Percentiles rank a stretch among this genome's conserved stretches.
Evolutionary conservation across 805 yeast species (phyloP).

Genomic region (Pichia cephalocereana): DNA sequence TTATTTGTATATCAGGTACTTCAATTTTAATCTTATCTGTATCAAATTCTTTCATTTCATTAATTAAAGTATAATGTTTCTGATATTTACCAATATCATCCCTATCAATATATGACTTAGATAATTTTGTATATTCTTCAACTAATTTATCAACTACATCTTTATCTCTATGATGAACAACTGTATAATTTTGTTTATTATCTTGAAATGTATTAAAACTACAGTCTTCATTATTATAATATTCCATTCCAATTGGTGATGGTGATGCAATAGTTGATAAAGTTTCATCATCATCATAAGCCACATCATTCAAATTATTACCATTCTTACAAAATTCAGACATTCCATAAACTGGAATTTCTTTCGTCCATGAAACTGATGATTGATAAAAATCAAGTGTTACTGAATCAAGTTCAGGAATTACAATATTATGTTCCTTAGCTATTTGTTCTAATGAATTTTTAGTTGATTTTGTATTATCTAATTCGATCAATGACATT

Average conservation of each 20-base stretch:
- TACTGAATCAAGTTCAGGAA: neutral
- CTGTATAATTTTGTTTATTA: neutral
- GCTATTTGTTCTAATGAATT: neutral
- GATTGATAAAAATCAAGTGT: neutral
- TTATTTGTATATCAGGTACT: neutral
- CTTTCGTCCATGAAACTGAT: neutral
- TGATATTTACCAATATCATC: conserved; percentile 4
- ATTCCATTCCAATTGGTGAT: neutral
- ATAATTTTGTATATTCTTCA: conserved; percentile 1
- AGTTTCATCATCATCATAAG: neutral
- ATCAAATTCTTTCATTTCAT: neutral
- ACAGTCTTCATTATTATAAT: too few species aligned
- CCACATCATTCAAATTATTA: too few species aligned
- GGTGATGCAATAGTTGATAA: neutral
- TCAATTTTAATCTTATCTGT: neutral
- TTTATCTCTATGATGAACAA: neutral
- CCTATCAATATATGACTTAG: conserved; percentile 2
- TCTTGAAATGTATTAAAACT: too few species aligned
- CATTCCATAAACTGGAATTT: conserved; percentile 1
- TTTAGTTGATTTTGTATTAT: neutral
- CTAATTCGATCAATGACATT: neutral
- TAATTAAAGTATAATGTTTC: conserved; percentile 8
- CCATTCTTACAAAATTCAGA: neutral
- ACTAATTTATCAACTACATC: neutral
- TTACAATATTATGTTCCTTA: neutral